Evolutionary conservation across 495 filamentous ascomycete species (phyloP).

Genomic region (Hypoxylon lenormandii): DNA sequence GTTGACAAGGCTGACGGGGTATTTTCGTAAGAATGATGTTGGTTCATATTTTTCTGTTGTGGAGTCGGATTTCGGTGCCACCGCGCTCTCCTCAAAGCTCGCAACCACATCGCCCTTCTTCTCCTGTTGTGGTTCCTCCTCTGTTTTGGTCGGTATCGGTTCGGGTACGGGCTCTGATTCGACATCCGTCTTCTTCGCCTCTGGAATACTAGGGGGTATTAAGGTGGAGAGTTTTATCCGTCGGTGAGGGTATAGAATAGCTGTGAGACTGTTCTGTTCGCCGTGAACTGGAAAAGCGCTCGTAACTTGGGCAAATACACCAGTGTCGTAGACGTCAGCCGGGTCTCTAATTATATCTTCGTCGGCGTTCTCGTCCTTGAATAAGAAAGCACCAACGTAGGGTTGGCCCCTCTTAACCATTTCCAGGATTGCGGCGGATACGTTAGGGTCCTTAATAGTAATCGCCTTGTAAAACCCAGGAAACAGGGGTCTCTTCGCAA

Average conservation of each 20-base stretch:
- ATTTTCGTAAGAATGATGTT: conserved; percentile 89
- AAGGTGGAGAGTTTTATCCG: conserved; percentile 89
- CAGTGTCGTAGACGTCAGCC: conserved; percentile 91
- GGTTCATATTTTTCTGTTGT: conserved; percentile 77
- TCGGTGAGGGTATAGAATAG: conserved; percentile 94
- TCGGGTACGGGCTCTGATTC: conserved; percentile 66
- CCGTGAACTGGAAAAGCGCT: conserved; percentile 89
- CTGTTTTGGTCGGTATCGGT: conserved; percentile 60
- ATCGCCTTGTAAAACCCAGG: conserved; percentile 99
- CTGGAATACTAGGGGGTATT: conserved; percentile 69
- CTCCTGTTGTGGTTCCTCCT: conserved; percentile 65
- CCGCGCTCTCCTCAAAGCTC: conserved; percentile 87
- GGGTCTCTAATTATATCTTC: conserved; percentile 87
- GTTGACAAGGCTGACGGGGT: conserved; percentile 89
- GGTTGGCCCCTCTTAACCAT: conserved; percentile 98
- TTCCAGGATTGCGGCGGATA: conserved; percentile 89
- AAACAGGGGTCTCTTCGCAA: conserved; percentile 92
- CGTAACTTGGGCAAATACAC: conserved; percentile 97
- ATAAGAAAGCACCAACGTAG: conserved; percentile 94
- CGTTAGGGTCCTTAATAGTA: conserved; percentile 89
- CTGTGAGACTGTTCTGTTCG: conserved; percentile 81
- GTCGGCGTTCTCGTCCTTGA: conserved; percentile 94
- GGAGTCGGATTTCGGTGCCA: conserved; percentile 61
- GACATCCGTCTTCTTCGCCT: conserved; percentile 54
- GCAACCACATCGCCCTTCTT: conserved; percentile 94